A percentile compares a stretch with the other conserved stretches of the same genome.
Evolutionary conservation across 164 flowering plant species (phyloP).

Genomic region (Kingdonia uniflora): DNA sequence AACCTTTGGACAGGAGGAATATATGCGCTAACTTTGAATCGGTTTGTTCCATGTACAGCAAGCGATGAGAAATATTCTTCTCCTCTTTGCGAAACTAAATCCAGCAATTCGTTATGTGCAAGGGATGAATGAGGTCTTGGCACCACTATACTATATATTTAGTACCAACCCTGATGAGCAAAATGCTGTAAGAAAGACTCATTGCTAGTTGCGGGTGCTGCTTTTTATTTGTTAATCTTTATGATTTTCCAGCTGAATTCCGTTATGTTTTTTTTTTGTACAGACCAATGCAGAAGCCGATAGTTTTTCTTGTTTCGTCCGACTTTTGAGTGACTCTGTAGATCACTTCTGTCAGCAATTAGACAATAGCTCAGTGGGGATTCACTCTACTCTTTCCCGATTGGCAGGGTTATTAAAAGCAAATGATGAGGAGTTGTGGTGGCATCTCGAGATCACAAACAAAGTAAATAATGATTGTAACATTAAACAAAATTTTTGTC

Average conservation of each 20-base stretch:
- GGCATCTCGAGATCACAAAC: slow-evolving; percentile 48
- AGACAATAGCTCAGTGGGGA: slow-evolving; percentile 56
- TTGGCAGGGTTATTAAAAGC: slow-evolving; percentile 43
- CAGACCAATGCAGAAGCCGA: slow-evolving; percentile 74
- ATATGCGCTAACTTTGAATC: neutral
- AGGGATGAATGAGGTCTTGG: slow-evolving; percentile 81
- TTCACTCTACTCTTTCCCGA: slow-evolving; percentile 53
- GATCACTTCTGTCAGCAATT: slow-evolving; percentile 70
- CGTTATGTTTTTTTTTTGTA: slow-evolving; percentile 1
- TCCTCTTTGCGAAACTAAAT: slow-evolving; percentile 65
- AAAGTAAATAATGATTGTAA: slow-evolving; percentile 22
- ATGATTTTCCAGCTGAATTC: neutral
- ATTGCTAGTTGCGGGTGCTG: neutral
- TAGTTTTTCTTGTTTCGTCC: slow-evolving; percentile 67
- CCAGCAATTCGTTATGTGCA: slow-evolving; percentile 67
- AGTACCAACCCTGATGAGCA: slow-evolving; percentile 39
- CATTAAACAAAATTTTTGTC: too few relatives aligned
- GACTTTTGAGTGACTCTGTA: slow-evolving; percentile 55
- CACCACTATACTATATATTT: slow-evolving; percentile 54
- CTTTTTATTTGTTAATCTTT: neutral
- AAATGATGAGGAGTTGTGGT: slow-evolving; percentile 57
- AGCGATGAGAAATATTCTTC: slow-evolving; percentile 64
- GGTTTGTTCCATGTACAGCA: slow-evolving; percentile 30
- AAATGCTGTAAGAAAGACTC: slow-evolving; percentile 38
- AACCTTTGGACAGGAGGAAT: too few relatives aligned